These are phyloP conservation scores for Bryoerythrophyllum caledonicum DNA, from an alignment of 225 moss, liverwort and hornwort genomes.

Conservation along the genomic window DNA sequence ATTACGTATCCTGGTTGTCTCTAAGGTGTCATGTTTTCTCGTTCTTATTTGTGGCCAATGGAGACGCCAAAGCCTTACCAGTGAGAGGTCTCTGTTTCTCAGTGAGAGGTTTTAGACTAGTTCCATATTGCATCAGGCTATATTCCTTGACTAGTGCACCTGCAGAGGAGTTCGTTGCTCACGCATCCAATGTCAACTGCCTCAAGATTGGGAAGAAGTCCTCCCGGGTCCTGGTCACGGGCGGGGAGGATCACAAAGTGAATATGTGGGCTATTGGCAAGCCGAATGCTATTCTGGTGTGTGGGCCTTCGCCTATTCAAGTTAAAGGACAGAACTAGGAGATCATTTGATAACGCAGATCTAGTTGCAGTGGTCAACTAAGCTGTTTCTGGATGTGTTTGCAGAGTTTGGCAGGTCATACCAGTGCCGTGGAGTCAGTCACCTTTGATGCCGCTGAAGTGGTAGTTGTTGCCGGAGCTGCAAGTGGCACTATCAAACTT, in stretches of 20 bases:
- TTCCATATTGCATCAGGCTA: conserved; percentile 8
- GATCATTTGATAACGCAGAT: neutral
- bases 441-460: conserved; percentile 94
- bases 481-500: conserved; percentile 95
- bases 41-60: neutral
- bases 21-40: neutral
- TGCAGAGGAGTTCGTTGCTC: conserved; percentile 98
- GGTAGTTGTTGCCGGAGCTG: conserved; percentile 92
- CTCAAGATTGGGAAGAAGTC: conserved; percentile 98
- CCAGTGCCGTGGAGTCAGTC: conserved; percentile 93
- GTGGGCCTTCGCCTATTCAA: conserved; percentile 8
- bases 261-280: conserved; percentile 99
- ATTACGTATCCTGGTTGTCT: conserved; percentile 81
- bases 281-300: conserved; percentile 91
- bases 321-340: neutral
- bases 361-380: neutral
- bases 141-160: conserved; percentile 44
- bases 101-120: conserved; percentile 4
- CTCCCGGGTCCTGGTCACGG: conserved; percentile 92
- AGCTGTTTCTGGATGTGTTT: conserved; percentile 21
- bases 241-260: conserved; percentile 96
- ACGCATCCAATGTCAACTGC: conserved; percentile 97
- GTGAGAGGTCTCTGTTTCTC: too few species aligned
- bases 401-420: conserved; percentile 92
- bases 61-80: neutral